Evolutionary conservation across 495 filamentous ascomycete species (phyloP).

Genomic region (Aspergillus panamensis): DNA sequence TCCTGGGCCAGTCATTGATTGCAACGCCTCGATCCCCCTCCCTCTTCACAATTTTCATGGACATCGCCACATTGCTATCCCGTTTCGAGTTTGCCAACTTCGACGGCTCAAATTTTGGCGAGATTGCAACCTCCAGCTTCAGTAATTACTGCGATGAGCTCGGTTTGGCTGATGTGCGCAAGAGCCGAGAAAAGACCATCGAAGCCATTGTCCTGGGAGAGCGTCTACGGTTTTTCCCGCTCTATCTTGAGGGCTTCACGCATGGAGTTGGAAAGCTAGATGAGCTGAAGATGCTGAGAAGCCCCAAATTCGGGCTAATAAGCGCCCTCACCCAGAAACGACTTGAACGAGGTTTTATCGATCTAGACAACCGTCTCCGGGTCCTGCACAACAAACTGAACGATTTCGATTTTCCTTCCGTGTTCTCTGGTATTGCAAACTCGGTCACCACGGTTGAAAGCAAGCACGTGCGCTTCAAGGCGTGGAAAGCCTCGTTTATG

Average conservation of each 20-base stretch:
- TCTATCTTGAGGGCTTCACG: constrained; percentile 88
- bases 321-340: constrained; percentile 68
- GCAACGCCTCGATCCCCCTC: constrained; percentile 64
- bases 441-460: constrained; percentile 69
- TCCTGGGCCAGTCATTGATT: constrained; percentile 75
- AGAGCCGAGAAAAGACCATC: constrained; percentile 83
- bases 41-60: constrained; percentile 70
- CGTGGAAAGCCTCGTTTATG: constrained; percentile 71
- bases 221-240: constrained; percentile 69
- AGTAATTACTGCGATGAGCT: constrained; percentile 72
- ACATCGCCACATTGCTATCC: constrained; percentile 63
- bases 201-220: constrained; percentile 87
- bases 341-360: constrained; percentile 75
- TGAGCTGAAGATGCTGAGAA: constrained; percentile 62
- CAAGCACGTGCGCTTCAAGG: constrained; percentile 75
- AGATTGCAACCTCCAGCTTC: constrained; percentile 72
- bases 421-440: constrained; percentile 85
- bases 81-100: constrained; percentile 75
- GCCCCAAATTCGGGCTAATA: constrained; percentile 65
- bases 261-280: constrained; percentile 91
- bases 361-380: constrained; percentile 65
- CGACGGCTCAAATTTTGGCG: constrained; percentile 79
- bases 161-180: constrained; percentile 71
- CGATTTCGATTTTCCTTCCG: constrained; percentile 84
- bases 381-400: constrained; percentile 65